A percentile compares a stretch with the other conserved stretches of the same genome.
Conservation (phyloP, 2,329 filamentous ascomycete genomes). For the Hypoxylon rubiginosum region DNA sequence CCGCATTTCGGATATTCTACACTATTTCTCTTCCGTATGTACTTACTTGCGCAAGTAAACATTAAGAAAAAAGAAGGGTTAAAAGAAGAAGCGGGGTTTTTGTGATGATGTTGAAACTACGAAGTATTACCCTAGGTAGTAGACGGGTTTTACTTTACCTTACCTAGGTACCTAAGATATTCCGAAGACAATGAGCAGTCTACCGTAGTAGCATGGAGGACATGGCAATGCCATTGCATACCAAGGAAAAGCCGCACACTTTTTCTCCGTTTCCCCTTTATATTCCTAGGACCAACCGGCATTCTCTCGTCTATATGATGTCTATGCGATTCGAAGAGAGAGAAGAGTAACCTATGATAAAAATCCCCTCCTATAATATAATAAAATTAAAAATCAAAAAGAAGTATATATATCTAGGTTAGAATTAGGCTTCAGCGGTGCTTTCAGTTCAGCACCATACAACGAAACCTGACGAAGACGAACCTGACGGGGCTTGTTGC, state of each 20-base stretch:
- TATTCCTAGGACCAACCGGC: background rate
- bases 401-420: background rate
- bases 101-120: slow-evolving; percentile 2
- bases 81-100: slow-evolving; percentile 3
- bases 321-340: background rate
- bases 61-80: slow-evolving; percentile 2
- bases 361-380: background rate
- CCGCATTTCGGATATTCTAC: background rate
- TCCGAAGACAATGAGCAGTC: slow-evolving; percentile 16
- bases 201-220: background rate
- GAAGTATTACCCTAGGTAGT: slow-evolving; percentile 18
- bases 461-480: background rate
- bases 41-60: too few species aligned
- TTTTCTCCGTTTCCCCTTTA: slow-evolving; percentile 2
- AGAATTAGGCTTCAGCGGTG: background rate
- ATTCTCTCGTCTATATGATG: background rate
- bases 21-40: background rate
- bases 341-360: background rate
- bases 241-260: slow-evolving; percentile 8
- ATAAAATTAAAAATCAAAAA: background rate
- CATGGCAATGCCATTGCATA: background rate
- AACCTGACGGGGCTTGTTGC: background rate
- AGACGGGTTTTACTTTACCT: slow-evolving; percentile 4
- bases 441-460: background rate
- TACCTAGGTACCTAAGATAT: background rate